Conservation (phyloP, 805 yeast genomes). For the Cyberlindnera xylosilytica region DNA sequence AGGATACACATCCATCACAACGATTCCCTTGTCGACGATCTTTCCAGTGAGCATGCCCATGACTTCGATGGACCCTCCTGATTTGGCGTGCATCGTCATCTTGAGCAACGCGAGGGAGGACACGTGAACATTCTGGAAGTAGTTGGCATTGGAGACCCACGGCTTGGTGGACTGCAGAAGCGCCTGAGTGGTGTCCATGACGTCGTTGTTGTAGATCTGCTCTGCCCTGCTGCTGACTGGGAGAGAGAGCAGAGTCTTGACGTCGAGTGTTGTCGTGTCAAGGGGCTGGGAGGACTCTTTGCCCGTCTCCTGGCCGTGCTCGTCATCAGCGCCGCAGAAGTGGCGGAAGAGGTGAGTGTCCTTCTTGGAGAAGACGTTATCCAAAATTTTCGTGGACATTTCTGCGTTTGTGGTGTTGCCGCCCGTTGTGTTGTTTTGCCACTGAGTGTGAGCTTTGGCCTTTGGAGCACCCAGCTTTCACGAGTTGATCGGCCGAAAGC, state of each 20-base stretch:
- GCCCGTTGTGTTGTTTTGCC: no score
- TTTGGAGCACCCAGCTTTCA: no score
- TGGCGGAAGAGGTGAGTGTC: constrained; percentile 13
- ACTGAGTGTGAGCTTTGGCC: no score
- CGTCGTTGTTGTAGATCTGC: constrained; percentile 15
- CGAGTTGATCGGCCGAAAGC: no score
- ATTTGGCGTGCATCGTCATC: constrained; percentile 75
- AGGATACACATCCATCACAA: constrained; percentile 78
- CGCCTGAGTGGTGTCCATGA: constrained; percentile 12
- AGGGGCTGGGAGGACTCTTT: constrained; percentile 5
- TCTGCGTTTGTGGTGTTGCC: no score
- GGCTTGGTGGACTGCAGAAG: constrained; percentile 36
- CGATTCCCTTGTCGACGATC: constrained; percentile 49
- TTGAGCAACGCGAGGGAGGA: constrained; percentile 71
- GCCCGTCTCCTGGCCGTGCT: background rate
- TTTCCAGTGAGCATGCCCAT: constrained; percentile 95
- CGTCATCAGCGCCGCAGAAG: constrained; percentile 10
- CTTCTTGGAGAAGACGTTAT: constrained; percentile 10
- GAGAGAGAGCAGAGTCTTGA: constrained; percentile 13
- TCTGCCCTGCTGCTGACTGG: constrained; percentile 17
- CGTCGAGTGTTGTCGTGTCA: constrained; percentile 16
- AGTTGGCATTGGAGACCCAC: constrained; percentile 56
- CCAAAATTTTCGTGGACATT: constrained; percentile 9
- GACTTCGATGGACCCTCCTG: constrained; percentile 85
- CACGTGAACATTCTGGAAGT: constrained; percentile 58